Conservation (phyloP, 108 stramenopile species). For the Cyclotella kingstonii region DNA sequence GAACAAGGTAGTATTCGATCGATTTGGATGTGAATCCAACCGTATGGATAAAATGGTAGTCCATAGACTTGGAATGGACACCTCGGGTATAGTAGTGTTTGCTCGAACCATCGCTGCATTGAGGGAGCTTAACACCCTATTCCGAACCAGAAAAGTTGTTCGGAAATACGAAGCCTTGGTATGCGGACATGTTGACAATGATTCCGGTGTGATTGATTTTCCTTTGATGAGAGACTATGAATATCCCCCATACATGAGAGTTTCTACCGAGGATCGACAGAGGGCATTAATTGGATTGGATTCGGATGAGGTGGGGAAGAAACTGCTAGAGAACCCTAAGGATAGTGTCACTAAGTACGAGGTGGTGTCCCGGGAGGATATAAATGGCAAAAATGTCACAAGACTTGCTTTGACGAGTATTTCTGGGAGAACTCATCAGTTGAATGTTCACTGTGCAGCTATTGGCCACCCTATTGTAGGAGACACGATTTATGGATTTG, state of each 20-base stretch:
- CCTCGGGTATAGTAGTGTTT: conserved; percentile 74
- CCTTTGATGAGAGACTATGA: conserved; percentile 83
- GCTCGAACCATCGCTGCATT: conserved; percentile 64
- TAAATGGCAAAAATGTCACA: conserved; percentile 71
- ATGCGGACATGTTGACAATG: conserved; percentile 65
- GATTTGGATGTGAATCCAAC: conserved; percentile 51
- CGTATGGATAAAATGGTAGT: conserved; percentile 82
- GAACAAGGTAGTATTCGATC: conserved; percentile 62
- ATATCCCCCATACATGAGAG: conserved; percentile 78
- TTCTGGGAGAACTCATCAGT: conserved; percentile 85
- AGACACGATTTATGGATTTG: conserved; percentile 72
- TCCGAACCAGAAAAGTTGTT: conserved; percentile 70
- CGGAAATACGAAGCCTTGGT: conserved; percentile 79
- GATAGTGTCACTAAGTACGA: conserved; percentile 68
- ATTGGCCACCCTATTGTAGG: conserved; percentile 91
- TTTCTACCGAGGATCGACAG: conserved; percentile 78
- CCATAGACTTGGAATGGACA: conserved; percentile 83
- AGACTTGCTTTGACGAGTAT: conserved; percentile 68
- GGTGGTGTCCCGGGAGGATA: conserved; percentile 58
- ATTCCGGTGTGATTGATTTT: conserved; percentile 61
- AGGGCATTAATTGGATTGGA: conserved; percentile 60
- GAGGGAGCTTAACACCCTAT: conserved; percentile 58
- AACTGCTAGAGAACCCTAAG: conserved; percentile 71
- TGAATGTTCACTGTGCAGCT: conserved; percentile 86
- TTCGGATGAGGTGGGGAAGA: conserved; percentile 58